Base-by-base conservation (phyloP, 2,329 filamentous ascomycete genomes). In the Fusarium sarcochroum region DNA sequence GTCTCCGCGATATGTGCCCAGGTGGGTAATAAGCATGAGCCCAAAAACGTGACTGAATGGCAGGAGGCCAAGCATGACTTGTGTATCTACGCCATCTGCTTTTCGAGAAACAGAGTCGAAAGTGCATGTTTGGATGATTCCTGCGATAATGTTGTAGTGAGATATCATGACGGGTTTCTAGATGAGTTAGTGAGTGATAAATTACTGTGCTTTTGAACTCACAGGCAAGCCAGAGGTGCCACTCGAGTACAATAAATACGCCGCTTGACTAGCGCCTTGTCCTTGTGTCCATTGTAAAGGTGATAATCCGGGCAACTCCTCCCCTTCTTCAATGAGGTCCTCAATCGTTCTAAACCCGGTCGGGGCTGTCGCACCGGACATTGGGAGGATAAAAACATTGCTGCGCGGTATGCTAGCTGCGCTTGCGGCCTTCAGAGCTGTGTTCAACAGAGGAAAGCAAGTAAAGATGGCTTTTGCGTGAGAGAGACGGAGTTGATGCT, bases 81-180 rank as follows among this genome's bases (percentile, higher is more conserved):
- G 79, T 0, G 78, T 83, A 1, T 76, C 75, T 18, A 85, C 55
- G 2, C 74, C 76, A 3, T 76, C 76, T 58, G 62, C 78, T 71
- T 66, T 81, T 72, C 40, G 73, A 18, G 60, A 81, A 64, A 66
- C 76, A 21, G 54, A 85, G 76, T 58, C 76, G 87, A 2, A 83
- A 73, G 18, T 73, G 73, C 54, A 89, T 83, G 51, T 49, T 75
- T 94, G 91, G 32, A 93, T 72, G 0, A 88, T 85, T 72, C 94
- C 94, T 34, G 91, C 87, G 48, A 95, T 94, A 38, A 94, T 89
- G 68, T 94, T 95, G n/a, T 82, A 81, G 76, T 95, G 92, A 2
- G 91, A 92, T 57, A 94, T 91, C 90, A 92, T 94, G 46, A 94
- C 92, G 34, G 91, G 92, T 90, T 93, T 93, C 88, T 92, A 59